Evolutionary conservation across 2,329 filamentous ascomycete species (phyloP), one percentile per base, ranked within the genome.

Genomic region (Cordyceps sp.): DNA sequence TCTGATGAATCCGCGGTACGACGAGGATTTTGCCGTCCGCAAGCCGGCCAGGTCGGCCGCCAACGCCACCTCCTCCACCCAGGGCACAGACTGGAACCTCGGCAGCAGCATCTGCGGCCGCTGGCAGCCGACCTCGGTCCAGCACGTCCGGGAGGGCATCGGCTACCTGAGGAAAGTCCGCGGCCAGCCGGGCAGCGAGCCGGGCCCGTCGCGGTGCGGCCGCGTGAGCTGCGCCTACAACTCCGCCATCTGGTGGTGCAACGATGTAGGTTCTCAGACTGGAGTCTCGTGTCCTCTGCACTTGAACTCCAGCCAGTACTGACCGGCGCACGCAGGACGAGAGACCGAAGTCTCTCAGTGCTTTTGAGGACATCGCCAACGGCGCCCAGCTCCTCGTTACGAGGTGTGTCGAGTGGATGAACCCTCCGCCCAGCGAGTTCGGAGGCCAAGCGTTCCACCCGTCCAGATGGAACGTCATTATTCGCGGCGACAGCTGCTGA

Each of bases 1-100:
- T 10, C 16, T 35, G 30, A 28, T 40, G 21, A 41, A 43, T 33
- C 36, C 37, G 16, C 30, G 42, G 32, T 42, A 35, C 33, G 36
- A 42, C 6, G 10, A 28, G 5, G 36, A 40, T 12, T 42, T 39
- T 31, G 29, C 27, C 17, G 14, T 15, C 25, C 14, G 10, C 4
- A 15, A 28, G 26, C 16, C 13, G 9, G 15, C 5, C 16, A 10
- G 10, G 4, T 6, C 16, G 14, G 16, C 5, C 15, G 26, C 3
- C 23, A 25, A 6, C 8, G 7, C 10, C 9, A 28, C 15, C 15
- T 19, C 30, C 16, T 15, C 20, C 14, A 26, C 10, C 8, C 29
- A 24, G 14, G 29, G 12, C 15, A 26, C 16, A 5, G 31, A 32
- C 26, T 32, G 31, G 31, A 32, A 26, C 20, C 2, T 32, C 9